Base-by-base conservation (phyloP, 306 rosid species). In the Vigna trinervia region DNA sequence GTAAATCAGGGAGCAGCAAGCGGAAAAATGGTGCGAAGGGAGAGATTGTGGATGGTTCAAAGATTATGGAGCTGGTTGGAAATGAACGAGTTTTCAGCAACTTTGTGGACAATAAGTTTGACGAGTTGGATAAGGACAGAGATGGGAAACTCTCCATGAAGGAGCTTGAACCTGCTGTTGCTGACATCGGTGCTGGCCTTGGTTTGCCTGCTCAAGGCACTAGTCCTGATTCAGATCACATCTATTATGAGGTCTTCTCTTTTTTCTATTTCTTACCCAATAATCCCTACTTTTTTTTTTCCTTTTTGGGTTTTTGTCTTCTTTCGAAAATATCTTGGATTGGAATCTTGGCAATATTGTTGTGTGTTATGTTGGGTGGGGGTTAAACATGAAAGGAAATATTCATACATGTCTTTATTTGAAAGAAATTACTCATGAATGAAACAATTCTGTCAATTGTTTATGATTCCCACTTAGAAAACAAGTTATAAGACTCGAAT, bases 141-240 rank as follows among this genome's bases (percentile, higher is more conserved):
- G 99, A 96, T 45, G 99, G 97, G 10, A 80, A 88, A 28, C 96
- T 96, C 66, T 96, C 99, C 3, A 86, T 92, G 76, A 81, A 88
- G 52, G 99, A 96, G 72, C 98, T 96, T 4, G 84, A 95, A 20
- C 99, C 99, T 81, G 97, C 98, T 69, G 98, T 96, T 67, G 90
- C 98, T 71, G 97, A 92, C 84, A 92, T 96, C 38, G 99, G 99
- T 57, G 96, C 92, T 65, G 98, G 98, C 74, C 89, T 96, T 51
- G 99, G 99, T 53, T 84, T 96, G 74, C 99, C 99, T 72, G 88
- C 96, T 77, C 94, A 84, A 68, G 97, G 94, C 10, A 51, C 93
- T 54, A 87, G 90, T 56, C 84, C 92, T 45, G 90, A 89, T 47
- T 91, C 99, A 66, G 97, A 96, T 48, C 91, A 87, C 74, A 89